A percentile compares a stretch with the other conserved stretches of the same genome.
Evolutionary conservation across 768 basidiomycete species (phyloP).

Genomic region (Russula abietina): DNA sequence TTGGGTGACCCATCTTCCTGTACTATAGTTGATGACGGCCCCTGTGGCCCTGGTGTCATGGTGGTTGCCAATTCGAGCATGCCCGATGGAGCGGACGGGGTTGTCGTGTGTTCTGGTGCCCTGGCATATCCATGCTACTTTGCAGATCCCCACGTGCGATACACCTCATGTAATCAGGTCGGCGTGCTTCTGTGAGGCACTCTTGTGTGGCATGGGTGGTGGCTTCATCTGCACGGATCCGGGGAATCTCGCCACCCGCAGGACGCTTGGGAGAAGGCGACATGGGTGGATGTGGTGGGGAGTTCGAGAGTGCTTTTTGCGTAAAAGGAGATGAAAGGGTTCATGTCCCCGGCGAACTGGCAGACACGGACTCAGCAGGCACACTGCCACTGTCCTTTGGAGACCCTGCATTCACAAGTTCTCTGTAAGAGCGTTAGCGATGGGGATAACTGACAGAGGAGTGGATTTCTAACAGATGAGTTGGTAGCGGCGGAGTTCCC

Average conservation of each 20-base stretch:
- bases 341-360: slow-evolving; percentile 27
- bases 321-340: slow-evolving; percentile 33
- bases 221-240: slow-evolving; percentile 48
- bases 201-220: slow-evolving; percentile 45
- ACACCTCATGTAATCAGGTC: slow-evolving; percentile 69
- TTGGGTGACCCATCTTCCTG: too few species aligned
- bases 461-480: background rate
- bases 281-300: slow-evolving; percentile 22
- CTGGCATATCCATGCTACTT: too few species aligned
- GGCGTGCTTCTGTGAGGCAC: slow-evolving; percentile 52
- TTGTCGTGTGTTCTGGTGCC: too few species aligned
- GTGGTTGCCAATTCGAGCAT: too few species aligned
- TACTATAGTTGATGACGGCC: too few species aligned
- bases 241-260: slow-evolving; percentile 52
- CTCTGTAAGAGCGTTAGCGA: background rate
- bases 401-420: slow-evolving; percentile 8
- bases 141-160: slow-evolving; percentile 21
- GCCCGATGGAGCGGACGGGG: too few species aligned
- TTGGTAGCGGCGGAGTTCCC: slow-evolving; percentile 6
- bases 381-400: slow-evolving; percentile 13
- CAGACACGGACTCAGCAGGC: slow-evolving; percentile 20
- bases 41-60: too few species aligned
- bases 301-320: slow-evolving; percentile 23
- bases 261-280: slow-evolving; percentile 26
- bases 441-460: background rate